Evolutionary conservation across 176 grass and related monocot species (phyloP).

Genomic region (Eragrostis nindensis): DNA sequence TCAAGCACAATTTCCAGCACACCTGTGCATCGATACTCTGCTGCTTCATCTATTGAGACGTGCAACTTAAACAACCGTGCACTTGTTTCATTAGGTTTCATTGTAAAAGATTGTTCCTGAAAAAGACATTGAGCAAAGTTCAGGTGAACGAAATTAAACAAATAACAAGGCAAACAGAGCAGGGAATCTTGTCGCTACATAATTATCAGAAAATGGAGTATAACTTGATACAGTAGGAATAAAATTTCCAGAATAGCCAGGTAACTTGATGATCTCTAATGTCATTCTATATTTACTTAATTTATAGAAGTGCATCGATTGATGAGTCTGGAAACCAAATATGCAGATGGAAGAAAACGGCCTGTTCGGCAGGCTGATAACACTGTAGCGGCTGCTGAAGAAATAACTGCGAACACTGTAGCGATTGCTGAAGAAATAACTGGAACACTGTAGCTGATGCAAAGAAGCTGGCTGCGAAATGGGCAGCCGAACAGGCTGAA

Average conservation of each 20-base stretch:
- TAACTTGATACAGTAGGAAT: neutral
- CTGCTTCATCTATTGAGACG: conserved; percentile 61
- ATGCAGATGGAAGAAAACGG: conserved; percentile 16
- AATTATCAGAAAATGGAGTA: conserved; percentile 8
- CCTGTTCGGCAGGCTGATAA: no score
- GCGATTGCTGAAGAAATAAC: no score
- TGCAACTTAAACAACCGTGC: conserved; percentile 58
- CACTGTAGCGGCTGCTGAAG: no score
- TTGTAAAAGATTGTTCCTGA: conserved; percentile 87
- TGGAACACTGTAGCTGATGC: no score
- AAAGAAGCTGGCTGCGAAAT: no score
- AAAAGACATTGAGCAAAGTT: conserved; percentile 28
- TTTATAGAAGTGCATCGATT: no score
- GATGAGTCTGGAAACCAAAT: neutral
- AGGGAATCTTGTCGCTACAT: neutral
- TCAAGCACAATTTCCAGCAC: conserved; percentile 25
- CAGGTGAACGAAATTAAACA: conserved; percentile 4
- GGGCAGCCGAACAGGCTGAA: no score
- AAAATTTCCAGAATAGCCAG: neutral
- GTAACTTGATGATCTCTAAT: neutral
- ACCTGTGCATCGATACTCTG: conserved; percentile 76
- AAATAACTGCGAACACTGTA: no score
- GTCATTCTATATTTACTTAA: neutral
- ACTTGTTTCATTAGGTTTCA: conserved; percentile 70
- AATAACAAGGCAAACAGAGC: neutral